Evolutionary conservation across 192 early-diverging fungal species (phyloP).

Genomic region (Entophlyctis helioformis): DNA sequence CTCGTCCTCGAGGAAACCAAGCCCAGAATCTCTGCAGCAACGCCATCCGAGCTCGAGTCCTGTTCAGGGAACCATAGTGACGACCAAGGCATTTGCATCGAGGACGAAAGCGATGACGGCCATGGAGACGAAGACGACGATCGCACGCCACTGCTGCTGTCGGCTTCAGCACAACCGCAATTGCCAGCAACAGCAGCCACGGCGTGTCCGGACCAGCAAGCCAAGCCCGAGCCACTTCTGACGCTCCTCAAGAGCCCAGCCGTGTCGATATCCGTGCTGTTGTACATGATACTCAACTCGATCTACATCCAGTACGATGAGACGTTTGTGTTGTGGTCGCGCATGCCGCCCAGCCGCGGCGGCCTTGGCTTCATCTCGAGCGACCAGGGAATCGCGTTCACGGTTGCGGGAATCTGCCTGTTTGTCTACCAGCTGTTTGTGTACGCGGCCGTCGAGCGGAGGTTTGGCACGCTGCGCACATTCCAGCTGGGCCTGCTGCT

Average conservation of each 20-base stretch:
- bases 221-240: too few species aligned
- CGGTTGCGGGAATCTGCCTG: constrained; percentile 3
- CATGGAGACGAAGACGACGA: too few species aligned
- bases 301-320: constrained; percentile 10
- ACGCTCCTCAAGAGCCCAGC: too few species aligned
- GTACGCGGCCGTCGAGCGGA: constrained; percentile 4
- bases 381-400: constrained; percentile 3
- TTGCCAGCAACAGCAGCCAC: too few species aligned
- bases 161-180: too few species aligned
- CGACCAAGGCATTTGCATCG: too few species aligned
- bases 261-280: constrained; percentile 1
- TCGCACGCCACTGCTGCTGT: too few species aligned
- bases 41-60: too few species aligned
- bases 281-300: background rate
- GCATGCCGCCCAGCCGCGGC: constrained; percentile 3
- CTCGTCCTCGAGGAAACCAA: constrained; percentile 54
- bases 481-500: constrained; percentile 5
- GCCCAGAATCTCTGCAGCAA: too few species aligned
- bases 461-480: constrained; percentile 1
- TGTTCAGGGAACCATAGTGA: too few species aligned
- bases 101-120: too few species aligned
- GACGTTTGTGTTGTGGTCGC: constrained; percentile 4
- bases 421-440: constrained; percentile 12
- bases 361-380: constrained; percentile 2
- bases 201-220: too few species aligned